Percentiles rank a stretch among this genome's conserved stretches.
phyloP scores from a whole-genome alignment of 768 basidiomycete species.

The Gyrodon lividus region DNA sequence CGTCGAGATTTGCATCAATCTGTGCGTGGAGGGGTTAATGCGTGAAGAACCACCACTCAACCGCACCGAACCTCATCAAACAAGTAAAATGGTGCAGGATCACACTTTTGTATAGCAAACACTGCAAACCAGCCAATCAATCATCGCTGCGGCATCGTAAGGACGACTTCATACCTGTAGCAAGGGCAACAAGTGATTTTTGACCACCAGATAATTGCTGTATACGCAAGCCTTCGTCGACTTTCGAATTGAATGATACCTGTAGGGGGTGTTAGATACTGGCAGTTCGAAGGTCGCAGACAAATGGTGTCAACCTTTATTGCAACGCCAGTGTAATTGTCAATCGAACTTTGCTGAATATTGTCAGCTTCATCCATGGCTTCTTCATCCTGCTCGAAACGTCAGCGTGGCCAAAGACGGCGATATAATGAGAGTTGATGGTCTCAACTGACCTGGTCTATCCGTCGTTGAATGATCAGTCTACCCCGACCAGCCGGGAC shows the following conservation, averaged over 20 bases:
- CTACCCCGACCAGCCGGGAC: conserved; percentile 92
- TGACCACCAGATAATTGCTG: conserved; percentile 98
- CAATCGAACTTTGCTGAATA: conserved; percentile 71
- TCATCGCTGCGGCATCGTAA: not conserved
- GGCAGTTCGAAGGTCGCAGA: not conserved
- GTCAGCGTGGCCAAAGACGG: not conserved
- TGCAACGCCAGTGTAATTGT: conserved; percentile 95
- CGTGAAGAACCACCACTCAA: not conserved
- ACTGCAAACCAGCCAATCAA: conserved; percentile 47
- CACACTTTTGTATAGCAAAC: conserved; percentile 98
- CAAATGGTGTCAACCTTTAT: conserved; percentile 64
- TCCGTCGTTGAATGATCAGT: conserved; percentile 87
- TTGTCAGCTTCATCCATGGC: conserved; percentile 72
- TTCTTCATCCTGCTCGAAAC: conserved; percentile 52
- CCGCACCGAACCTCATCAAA: conserved; percentile 76
- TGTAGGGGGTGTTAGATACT: conserved; percentile 27
- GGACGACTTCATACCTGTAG: conserved; percentile 58
- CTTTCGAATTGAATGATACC: conserved; percentile 99
- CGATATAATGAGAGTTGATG: not conserved
- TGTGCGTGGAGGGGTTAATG: conserved; percentile 23
- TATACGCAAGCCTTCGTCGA: conserved; percentile 93
- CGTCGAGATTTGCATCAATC: conserved; percentile 98
- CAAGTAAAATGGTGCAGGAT: conserved; percentile 98
- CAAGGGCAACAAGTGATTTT: conserved; percentile 94
- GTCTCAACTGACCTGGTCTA: conserved; percentile 63